Percentiles rank a stretch among this genome's conserved stretches.
phyloP scores from a whole-genome alignment of 148 eudicot genomes.

The Drosera capensis region DNA sequence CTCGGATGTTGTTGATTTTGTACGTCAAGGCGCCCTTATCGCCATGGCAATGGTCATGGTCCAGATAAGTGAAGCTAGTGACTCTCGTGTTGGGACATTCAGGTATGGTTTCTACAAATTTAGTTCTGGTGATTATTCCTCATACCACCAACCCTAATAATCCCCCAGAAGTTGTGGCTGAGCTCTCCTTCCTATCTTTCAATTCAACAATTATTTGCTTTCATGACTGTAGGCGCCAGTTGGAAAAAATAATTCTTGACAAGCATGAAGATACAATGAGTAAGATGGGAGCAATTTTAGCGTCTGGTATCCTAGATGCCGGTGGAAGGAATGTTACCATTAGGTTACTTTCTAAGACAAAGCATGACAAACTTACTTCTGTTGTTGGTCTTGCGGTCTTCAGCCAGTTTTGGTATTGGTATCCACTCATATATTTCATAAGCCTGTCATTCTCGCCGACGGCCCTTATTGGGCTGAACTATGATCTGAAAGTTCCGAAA shows the following conservation, averaged over 20 bases:
- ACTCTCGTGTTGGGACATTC: conserved; percentile 95
- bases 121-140: too few relatives aligned
- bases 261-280: conserved; percentile 99
- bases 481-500: conserved; percentile 81
- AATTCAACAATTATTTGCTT: not conserved
- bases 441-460: conserved; percentile 94
- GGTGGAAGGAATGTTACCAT: conserved; percentile 99
- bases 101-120: too few relatives aligned
- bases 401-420: conserved; percentile 99
- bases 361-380: conserved; percentile 88
- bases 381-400: conserved; percentile 92
- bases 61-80: conserved; percentile 88
- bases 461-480: conserved; percentile 85
- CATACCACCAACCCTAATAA: too few relatives aligned
- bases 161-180: not conserved
- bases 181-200: not conserved
- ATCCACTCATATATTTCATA: conserved; percentile 90
- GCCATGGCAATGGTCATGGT: conserved; percentile 99
- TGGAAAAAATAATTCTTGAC: conserved; percentile 90
- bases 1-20: conserved; percentile 95
- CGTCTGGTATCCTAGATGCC: conserved; percentile 94
- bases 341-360: conserved; percentile 74
- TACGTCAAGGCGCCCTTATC: conserved; percentile 94
- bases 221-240: conserved; percentile 47
- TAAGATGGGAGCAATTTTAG: conserved; percentile 99